Percentiles rank a stretch among this genome's conserved stretches.
phyloP scores from a whole-genome alignment of 169 alveolate genomes.

The Cryptosporidium tyzzeri region DNA sequence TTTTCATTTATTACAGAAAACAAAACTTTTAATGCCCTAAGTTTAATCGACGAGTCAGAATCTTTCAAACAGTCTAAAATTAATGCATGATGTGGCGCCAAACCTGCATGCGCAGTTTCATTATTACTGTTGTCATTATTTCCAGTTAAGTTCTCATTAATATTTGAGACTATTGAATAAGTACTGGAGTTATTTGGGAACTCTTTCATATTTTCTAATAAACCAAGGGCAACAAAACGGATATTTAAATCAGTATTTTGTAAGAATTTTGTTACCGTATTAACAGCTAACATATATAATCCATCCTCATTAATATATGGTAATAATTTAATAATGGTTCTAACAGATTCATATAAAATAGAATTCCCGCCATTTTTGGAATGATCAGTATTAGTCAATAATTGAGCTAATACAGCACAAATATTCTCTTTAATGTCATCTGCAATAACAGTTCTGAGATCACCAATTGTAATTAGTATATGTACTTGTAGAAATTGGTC shows the following conservation, averaged over 20 bases:
- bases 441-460: slow-evolving; percentile 21
- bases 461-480: slow-evolving; percentile 78
- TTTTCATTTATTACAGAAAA: slow-evolving; percentile 92
- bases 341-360: slow-evolving; percentile 96
- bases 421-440: slow-evolving; percentile 90
- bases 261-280: slow-evolving; percentile 95
- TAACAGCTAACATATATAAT: slow-evolving; percentile 92
- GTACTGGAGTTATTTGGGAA: slow-evolving; percentile 72
- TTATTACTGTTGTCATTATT: slow-evolving; percentile 44
- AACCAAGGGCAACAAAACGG: slow-evolving; percentile 86
- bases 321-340: slow-evolving; percentile 88
- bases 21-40: slow-evolving; percentile 96
- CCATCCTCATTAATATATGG: slow-evolving; percentile 78
- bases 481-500: slow-evolving; percentile 95
- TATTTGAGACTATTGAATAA: not conserved
- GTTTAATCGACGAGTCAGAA: slow-evolving; percentile 95
- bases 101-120: slow-evolving; percentile 12
- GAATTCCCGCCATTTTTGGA: slow-evolving; percentile 97
- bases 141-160: slow-evolving; percentile 25
- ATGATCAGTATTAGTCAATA: slow-evolving; percentile 95
- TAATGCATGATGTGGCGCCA: slow-evolving; percentile 55
- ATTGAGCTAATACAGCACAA: slow-evolving; percentile 92
- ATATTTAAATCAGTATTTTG: slow-evolving; percentile 93
- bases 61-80: slow-evolving; percentile 91
- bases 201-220: slow-evolving; percentile 74